Evolutionary conservation across 768 basidiomycete species (phyloP), one percentile per base, ranked within the genome.

Genomic region (Leccinum disarticulatum): DNA sequence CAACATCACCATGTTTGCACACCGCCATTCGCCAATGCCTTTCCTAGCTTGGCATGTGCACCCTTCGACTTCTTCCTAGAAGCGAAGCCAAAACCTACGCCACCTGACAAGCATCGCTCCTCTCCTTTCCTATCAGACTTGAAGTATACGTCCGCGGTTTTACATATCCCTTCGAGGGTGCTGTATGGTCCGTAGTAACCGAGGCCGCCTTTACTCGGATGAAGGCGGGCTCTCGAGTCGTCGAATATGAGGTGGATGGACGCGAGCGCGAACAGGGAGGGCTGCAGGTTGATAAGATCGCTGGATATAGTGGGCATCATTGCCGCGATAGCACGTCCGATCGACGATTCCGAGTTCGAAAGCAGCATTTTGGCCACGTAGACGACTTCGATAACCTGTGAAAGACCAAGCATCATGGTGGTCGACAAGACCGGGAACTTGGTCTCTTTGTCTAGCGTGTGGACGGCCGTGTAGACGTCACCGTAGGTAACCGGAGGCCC

Each of bases 331-430:
- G 62, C 43, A 49, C 68, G 68, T 55, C 68, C 52, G 15, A 78
- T 61, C 33, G 67, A 62, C 7, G 70, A 71, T 41, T 65, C 59
- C 7, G 72, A 70, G 4, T 64, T 63, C 4, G 77, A 66, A 51
- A 85, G 68, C 33, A 79, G 65, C 49, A 77, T 66, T 48, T 83
- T 81, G 27, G 75, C 57, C 36, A 83, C 73, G 66, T 87, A 83
- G 67, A 84, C 81, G 25, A 66, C 63, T 66, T 89, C 87, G 46
- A 91, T 74, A 11, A 84, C 30, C 50, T 86, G 77, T 36, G 88
- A 78, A n/a, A 90, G 30, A n/a, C 78, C 61, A 19, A 91, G 79
- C 84, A 91, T 84, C 27, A 79, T 36, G 1, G 88, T 89, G 3
- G 86, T 79, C 1, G 88, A 86, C 6, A 90, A 35, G 15, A 67